A percentile compares a stretch with the other conserved stretches of the same genome.
Evolutionary conservation across 2,329 filamentous ascomycete species (phyloP).

Genomic region (Sporothrix brunneoviolacea): DNA sequence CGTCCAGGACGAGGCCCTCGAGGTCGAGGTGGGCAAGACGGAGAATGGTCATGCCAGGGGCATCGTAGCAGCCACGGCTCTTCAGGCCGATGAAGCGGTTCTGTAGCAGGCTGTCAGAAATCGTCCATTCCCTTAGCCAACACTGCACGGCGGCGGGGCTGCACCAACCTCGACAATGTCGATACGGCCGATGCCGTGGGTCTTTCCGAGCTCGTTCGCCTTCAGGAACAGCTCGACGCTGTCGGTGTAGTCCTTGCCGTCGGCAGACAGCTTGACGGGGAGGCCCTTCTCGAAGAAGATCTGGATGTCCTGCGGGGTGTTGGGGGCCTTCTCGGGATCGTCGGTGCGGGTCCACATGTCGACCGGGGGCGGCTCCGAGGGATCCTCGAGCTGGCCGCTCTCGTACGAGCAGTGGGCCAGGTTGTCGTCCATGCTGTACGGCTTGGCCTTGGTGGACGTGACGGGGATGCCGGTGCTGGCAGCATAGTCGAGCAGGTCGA

Average conservation of each 20-base stretch:
- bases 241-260: constrained; percentile 58
- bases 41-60: constrained; percentile 43
- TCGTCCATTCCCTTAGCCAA: too few species aligned
- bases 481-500: constrained; percentile 68
- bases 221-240: constrained; percentile 65
- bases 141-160: too few species aligned
- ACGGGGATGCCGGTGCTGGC: constrained; percentile 61
- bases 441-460: constrained; percentile 64
- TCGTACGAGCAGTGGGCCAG: constrained; percentile 68
- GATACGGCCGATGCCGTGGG: constrained; percentile 69
- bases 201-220: constrained; percentile 64
- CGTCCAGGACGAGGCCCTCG: constrained; percentile 44
- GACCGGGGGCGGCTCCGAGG: constrained; percentile 57
- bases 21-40: constrained; percentile 42
- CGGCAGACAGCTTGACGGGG: constrained; percentile 51
- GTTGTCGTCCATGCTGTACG: constrained; percentile 50
- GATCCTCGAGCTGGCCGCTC: constrained; percentile 55
- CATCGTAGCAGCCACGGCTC: constrained; percentile 75
- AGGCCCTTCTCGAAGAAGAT: constrained; percentile 68
- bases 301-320: constrained; percentile 64
- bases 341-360: constrained; percentile 76
- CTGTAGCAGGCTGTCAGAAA: constrained; percentile 15
- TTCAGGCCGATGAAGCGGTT: constrained; percentile 69
- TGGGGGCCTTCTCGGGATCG: constrained; percentile 62
- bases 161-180: constrained; percentile 66